Conservation (phyloP, 1,284 basidiomycete species). For the Papiliotrema terrestris region DNA sequence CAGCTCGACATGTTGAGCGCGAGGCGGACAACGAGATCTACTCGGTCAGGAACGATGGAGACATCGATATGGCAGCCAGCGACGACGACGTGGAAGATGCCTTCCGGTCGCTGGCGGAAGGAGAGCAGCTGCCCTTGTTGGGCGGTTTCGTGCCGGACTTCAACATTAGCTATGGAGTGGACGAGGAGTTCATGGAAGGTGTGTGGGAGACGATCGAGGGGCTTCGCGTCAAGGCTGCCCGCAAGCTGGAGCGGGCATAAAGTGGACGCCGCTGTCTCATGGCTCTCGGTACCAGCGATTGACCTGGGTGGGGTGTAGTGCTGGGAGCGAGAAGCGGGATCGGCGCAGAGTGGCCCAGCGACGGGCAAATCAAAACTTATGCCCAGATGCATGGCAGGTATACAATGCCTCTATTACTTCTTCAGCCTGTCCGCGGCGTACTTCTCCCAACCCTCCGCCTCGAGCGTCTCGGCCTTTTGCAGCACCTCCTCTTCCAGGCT, state of each 20-base stretch:
- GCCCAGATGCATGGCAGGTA: background rate
- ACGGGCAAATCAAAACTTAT: no score
- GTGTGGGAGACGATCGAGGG: background rate
- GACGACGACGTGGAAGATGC: no score
- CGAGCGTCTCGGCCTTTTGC: constrained; percentile 73
- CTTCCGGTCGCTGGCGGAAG: no score
- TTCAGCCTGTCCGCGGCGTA: constrained; percentile 57
- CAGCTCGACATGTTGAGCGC: no score
- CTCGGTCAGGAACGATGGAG: no score
- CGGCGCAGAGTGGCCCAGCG: no score
- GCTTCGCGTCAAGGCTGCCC: background rate
- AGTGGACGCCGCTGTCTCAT: no score
- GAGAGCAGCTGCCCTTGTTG: constrained; percentile 2
- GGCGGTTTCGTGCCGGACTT: constrained; percentile 14
- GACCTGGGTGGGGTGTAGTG: background rate
- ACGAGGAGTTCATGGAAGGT: constrained; percentile 3
- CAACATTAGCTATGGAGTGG: constrained; percentile 6
- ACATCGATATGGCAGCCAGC: no score
- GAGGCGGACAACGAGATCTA: no score
- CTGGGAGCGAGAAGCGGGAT: background rate
- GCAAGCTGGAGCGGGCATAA: no score
- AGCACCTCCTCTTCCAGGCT: constrained; percentile 77
- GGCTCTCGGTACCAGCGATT: no score
- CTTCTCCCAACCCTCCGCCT: constrained; percentile 79
- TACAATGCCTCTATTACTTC: constrained; percentile 30